These are phyloP conservation scores for Phytophthora hibernalis DNA, from an alignment of 352 stramenopile genomes.

Conservation along the genomic window DNA sequence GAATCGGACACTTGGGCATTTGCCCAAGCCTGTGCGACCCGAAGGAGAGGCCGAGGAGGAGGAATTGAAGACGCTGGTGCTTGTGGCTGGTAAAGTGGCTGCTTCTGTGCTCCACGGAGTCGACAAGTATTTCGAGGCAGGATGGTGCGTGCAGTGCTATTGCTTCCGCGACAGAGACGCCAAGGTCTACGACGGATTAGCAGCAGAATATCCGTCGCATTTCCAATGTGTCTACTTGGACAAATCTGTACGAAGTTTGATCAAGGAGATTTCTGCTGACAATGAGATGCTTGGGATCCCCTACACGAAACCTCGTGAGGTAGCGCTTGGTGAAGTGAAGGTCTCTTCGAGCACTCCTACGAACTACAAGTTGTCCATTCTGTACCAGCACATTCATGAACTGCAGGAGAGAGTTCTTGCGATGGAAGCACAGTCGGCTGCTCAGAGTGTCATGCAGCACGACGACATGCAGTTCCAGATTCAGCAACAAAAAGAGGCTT, in stretches of 20 bases:
- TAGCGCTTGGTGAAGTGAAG: neutral
- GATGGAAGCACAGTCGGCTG: constrained; percentile 13
- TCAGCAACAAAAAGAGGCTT: constrained; percentile 22
- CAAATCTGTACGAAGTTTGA: constrained; percentile 14
- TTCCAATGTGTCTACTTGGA: constrained; percentile 31
- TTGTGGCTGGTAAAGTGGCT: constrained; percentile 24
- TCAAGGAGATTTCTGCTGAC: constrained; percentile 23
- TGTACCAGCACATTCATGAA: constrained; percentile 28
- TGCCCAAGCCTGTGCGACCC: constrained; percentile 22
- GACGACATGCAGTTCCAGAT: constrained; percentile 16
- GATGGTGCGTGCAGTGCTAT: constrained; percentile 30
- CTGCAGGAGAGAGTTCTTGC: constrained; percentile 20
- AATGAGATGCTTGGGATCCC: constrained; percentile 7
- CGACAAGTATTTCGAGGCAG: constrained; percentile 31
- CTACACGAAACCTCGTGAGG: neutral
- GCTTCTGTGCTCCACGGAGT: constrained; percentile 20
- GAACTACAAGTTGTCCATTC: constrained; percentile 14
- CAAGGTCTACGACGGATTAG: constrained; percentile 17
- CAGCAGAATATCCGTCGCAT: constrained; percentile 7
- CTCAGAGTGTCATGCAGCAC: constrained; percentile 15
- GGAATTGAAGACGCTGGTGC: constrained; percentile 19
- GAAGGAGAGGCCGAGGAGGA: neutral
- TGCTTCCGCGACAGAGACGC: constrained; percentile 25
- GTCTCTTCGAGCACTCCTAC: neutral
- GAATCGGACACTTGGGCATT: constrained; percentile 27